A percentile compares a stretch with the other conserved stretches of the same genome.
Conservation (phyloP, 495 filamentous ascomycete genomes). For the Immersiella caudata region DNA sequence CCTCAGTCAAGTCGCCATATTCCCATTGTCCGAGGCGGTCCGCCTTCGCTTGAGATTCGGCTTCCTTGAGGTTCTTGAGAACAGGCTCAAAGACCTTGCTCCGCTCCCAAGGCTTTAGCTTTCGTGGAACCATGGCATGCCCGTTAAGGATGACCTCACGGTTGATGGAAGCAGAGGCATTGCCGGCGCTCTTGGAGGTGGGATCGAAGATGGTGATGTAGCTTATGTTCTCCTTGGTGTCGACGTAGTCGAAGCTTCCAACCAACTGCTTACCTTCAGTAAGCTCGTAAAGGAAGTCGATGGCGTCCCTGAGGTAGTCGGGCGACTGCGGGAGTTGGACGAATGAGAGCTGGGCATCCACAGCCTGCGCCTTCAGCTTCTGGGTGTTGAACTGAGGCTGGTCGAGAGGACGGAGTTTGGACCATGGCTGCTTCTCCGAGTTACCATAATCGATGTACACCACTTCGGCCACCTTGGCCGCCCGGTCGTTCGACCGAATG, state of each 20-base stretch:
- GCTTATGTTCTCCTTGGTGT: conserved; percentile 71
- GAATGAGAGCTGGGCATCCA: conserved; percentile 85
- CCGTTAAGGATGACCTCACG: conserved; percentile 80
- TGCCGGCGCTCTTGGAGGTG: conserved; percentile 53
- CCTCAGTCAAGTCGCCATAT: conserved; percentile 93
- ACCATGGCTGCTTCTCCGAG: conserved; percentile 83
- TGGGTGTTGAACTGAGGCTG: conserved; percentile 75
- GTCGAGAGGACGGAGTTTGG: conserved; percentile 73
- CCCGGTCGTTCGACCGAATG: conserved; percentile 88
- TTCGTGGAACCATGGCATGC: conserved; percentile 83
- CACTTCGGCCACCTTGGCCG: conserved; percentile 83
- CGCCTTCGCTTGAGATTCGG: conserved; percentile 74
- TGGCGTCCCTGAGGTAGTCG: conserved; percentile 80
- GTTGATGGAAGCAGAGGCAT: conserved; percentile 72
- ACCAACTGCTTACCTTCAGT: conserved; percentile 73
- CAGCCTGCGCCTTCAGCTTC: conserved; percentile 82
- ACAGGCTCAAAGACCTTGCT: conserved; percentile 65
- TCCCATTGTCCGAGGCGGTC: conserved; percentile 90
- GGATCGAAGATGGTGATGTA: conserved; percentile 88
- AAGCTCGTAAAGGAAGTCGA: conserved; percentile 67
- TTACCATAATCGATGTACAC: conserved; percentile 97
- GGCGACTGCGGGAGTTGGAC: conserved; percentile 76
- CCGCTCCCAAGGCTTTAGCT: conserved; percentile 87
- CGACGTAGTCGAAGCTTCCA: conserved; percentile 82
- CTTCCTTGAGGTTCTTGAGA: conserved; percentile 65